These are phyloP conservation scores for Yamadazyma friedrichii DNA, from an alignment of 1,139 yeast species.

Conservation along the genomic window DNA sequence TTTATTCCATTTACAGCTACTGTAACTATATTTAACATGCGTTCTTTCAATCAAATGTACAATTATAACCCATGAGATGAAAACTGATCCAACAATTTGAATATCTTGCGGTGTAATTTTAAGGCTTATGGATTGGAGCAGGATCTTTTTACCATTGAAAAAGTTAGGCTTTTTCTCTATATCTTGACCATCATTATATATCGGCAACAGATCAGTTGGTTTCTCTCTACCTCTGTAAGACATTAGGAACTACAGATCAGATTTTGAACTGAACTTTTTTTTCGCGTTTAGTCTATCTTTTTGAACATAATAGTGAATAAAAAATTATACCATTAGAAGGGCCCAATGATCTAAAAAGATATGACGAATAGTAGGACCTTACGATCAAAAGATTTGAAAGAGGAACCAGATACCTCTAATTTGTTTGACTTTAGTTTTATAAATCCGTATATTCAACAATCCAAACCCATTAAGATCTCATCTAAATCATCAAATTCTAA, in stretches of 20 bases:
- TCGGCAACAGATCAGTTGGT: slow-evolving; percentile 7
- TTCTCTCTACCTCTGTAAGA: slow-evolving; percentile 17
- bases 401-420: slow-evolving; percentile 6
- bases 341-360: neutral
- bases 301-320: too few species aligned
- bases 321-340: neutral
- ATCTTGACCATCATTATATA: slow-evolving; percentile 7
- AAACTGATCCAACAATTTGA: slow-evolving; percentile 1
- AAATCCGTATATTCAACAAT: slow-evolving; percentile 24
- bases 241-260: too few species aligned
- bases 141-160: neutral
- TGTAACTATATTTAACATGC: slow-evolving; percentile 48
- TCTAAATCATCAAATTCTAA: neutral
- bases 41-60: slow-evolving; percentile 63
- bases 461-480: slow-evolving; percentile 19
- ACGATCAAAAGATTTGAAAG: slow-evolving; percentile 19
- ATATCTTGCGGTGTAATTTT: neutral
- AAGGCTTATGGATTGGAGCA: too few species aligned
- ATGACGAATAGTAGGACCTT: slow-evolving; percentile 16
- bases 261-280: too few species aligned
- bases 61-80: slow-evolving; percentile 41
- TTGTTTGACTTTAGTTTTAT: slow-evolving; percentile 34
- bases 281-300: neutral
- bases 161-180: neutral
- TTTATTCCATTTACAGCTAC: slow-evolving; percentile 57